These are phyloP conservation scores for Saposhnikovia divaricata DNA, from an alignment of 129 eudicot species.

Conservation along the genomic window DNA sequence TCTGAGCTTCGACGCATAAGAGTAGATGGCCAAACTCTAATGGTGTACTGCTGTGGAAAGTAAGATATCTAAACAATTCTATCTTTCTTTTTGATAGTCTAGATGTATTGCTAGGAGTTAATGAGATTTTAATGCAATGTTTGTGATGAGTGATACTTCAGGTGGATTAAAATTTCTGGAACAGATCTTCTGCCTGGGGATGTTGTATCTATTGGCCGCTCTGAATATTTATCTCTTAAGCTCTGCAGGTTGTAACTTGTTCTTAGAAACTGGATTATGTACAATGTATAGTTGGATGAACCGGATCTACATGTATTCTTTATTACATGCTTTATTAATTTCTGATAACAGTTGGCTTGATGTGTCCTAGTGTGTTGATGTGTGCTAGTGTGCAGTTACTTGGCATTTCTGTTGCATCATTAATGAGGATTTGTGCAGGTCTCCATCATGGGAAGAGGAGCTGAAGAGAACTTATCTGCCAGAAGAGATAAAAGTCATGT, in stretches of 20 bases:
- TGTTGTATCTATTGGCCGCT: constrained; percentile 88
- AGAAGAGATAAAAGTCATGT: constrained; percentile 79
- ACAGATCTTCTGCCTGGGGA: constrained; percentile 93
- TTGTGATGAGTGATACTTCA: constrained; percentile 17
- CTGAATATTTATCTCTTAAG: constrained; percentile 10
- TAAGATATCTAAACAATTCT: constrained; percentile 11
- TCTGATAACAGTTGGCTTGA: too few species aligned
- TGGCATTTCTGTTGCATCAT: too few species aligned
- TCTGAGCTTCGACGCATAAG: constrained; percentile 82
- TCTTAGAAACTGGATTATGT: not conserved
- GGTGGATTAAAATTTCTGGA: constrained; percentile 88
- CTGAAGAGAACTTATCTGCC: constrained; percentile 53
- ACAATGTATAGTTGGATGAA: not conserved
- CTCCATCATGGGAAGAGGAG: constrained; percentile 67
- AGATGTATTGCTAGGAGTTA: too few species aligned
- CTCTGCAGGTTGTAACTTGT: not conserved
- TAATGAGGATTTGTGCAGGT: constrained; percentile 38
- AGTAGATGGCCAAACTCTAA: constrained; percentile 76
- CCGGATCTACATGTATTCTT: too few species aligned
- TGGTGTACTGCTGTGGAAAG: constrained; percentile 96
- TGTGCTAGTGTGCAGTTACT: not conserved
- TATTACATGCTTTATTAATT: too few species aligned
- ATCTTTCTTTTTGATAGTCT: too few species aligned
- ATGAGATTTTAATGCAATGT: not conserved
- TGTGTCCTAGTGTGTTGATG: too few species aligned